These are phyloP conservation scores for Saccharomycopsis sp. DNA, from an alignment of 805 yeast genomes.

Conservation along the genomic window DNA sequence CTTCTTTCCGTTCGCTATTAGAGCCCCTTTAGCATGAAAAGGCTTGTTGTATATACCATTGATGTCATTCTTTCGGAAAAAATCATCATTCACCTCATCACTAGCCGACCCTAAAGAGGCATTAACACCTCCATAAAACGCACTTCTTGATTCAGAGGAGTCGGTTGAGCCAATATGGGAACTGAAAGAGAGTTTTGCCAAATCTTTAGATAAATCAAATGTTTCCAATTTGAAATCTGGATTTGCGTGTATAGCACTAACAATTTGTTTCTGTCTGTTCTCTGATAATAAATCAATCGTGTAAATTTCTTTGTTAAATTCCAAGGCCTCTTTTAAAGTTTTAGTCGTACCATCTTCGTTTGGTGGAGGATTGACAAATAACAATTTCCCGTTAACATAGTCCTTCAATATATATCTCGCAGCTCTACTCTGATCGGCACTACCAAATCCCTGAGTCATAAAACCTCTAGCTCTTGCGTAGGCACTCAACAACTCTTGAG, in stretches of 20 bases:
- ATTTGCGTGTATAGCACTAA: constrained; percentile 46
- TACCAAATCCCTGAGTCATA: constrained; percentile 95
- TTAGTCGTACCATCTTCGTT: constrained; percentile 48
- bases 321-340: constrained; percentile 44
- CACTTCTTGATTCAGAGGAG: constrained; percentile 38
- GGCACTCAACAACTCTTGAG: constrained; percentile 81
- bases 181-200: constrained; percentile 69
- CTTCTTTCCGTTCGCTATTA: constrained; percentile 36
- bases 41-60: constrained; percentile 63
- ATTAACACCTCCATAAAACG: constrained; percentile 73
- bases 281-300: constrained; percentile 60
- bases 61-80: constrained; percentile 62
- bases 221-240: constrained; percentile 40
- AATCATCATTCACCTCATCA: constrained; percentile 78
- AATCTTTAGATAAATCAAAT: constrained; percentile 62
- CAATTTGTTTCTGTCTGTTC: constrained; percentile 63
- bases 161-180: constrained; percentile 58
- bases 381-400: constrained; percentile 85
- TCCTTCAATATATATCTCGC: constrained; percentile 89
- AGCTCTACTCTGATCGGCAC: constrained; percentile 95
- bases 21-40: constrained; percentile 49
- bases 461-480: constrained; percentile 96
- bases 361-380: constrained; percentile 88
- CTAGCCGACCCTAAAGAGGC: constrained; percentile 75
- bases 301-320: constrained; percentile 73